Evolutionary conservation across 2,329 filamentous ascomycete genomes (phyloP), one percentile per base, ranked within the genome.

Genomic region (Didymella sp.): DNA sequence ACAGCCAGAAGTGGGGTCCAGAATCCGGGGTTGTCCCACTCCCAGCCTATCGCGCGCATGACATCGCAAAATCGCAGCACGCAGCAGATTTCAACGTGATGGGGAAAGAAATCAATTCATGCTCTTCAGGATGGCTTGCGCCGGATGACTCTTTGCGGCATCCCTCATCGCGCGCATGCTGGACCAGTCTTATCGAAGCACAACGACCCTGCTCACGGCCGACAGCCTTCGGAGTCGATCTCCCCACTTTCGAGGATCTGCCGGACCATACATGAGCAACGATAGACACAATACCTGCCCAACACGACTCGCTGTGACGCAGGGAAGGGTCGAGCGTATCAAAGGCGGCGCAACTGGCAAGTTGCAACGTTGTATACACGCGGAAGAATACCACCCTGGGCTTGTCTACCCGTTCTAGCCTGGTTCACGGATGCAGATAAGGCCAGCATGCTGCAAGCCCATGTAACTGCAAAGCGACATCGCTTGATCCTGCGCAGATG

Each of bases 401-500:
- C 40, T 42, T 41, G 52, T 51, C 42, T 27, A 53, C 38, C 45
- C 45, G n/a, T 30, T 40, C 38, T 52, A 58, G 51, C 28, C 21
- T 49, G 51, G 30, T 45, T 45, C 37, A 28, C 41, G 31, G 41
- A 33, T 33, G 55, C 44, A 37, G 59, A 53, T 52, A 56, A 61
- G 56, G n/a, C 35, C 48, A 54, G 41, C 48, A 41, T 49, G 41
- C 42, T 60, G 59, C 56, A 59, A 44, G 44, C 50, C 53, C 19
- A 63, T 62, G 61, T 63, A 64, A 63, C 62, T 61, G 40, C 41
- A 58, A 48, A 63, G 61, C 35, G 44, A 55, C 50, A 54, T 58
- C 56, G 47, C 44, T 54, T 57, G 43, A 49, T 52, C 21, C 28
- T 42, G 46, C 37, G 24, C 46, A 37, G 19, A 56, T 38, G 37